These are phyloP conservation scores for Cynara cardunculus DNA, from an alignment of 129 eudicot species.

Conservation along the genomic window DNA sequence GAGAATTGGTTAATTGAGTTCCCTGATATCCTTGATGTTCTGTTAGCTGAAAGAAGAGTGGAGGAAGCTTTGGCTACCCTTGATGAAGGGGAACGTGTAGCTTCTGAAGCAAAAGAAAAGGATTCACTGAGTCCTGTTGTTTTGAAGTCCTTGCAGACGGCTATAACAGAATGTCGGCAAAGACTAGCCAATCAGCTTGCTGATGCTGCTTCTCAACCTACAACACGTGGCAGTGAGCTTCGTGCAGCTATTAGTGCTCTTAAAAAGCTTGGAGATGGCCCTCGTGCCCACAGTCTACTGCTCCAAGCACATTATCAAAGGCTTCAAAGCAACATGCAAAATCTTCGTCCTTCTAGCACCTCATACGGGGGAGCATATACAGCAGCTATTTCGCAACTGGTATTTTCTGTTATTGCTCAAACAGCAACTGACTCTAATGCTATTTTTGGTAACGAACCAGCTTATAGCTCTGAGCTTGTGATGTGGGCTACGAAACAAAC, in stretches of 20 bases:
- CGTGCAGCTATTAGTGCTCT: conserved; percentile 92
- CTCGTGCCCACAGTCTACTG: conserved; percentile 88
- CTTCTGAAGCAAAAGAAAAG: conserved; percentile 73
- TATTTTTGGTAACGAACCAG: conserved; percentile 78
- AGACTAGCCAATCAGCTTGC: conserved; percentile 98
- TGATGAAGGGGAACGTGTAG: conserved; percentile 83
- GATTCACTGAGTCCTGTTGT: conserved; percentile 43
- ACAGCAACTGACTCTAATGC: conserved; percentile 80
- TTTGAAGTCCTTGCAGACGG: conserved; percentile 52
- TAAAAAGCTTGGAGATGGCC: conserved; percentile 91
- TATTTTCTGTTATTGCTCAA: conserved; percentile 89
- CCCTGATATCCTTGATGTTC: conserved; percentile 92
- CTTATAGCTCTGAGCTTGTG: conserved; percentile 91
- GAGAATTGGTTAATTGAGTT: conserved; percentile 85
- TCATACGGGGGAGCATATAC: conserved; percentile 99
- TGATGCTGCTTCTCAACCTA: conserved; percentile 96
- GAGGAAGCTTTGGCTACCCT: conserved; percentile 86
- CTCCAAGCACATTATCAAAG: conserved; percentile 91
- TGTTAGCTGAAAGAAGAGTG: conserved; percentile 95
- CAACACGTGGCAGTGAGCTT: conserved; percentile 97
- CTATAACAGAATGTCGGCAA: conserved; percentile 72
- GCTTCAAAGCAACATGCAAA: conserved; percentile 88
- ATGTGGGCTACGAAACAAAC: conserved; percentile 97
- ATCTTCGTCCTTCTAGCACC: conserved; percentile 91
- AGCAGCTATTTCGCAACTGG: conserved; percentile 94